Base-by-base conservation (phyloP, 2,329 filamentous ascomycete genomes). In the Cercospora citrullina region DNA sequence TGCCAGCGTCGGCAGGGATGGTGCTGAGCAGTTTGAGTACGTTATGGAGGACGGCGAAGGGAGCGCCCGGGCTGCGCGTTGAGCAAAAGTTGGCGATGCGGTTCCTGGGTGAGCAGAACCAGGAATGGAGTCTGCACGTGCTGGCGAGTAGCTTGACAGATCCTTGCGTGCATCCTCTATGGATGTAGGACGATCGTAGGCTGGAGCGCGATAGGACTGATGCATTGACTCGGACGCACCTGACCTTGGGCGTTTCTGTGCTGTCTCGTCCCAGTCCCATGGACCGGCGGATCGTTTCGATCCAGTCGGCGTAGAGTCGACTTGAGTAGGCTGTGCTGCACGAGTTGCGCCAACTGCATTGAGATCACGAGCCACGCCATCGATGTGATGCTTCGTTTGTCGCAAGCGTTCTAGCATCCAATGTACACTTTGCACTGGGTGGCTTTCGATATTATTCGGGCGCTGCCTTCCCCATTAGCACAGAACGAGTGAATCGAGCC, bases 21-120 rank as follows among this genome's bases (percentile, higher is more conserved):
- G 63, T 23, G 67, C 68, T 16, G 61, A 67, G 51, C 69, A 68
- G n/a, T 53, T 63, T 16, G 70, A 65, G 60, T 73, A 71, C 12
- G 69, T 72, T n/a, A 73, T 23, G 3, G 74, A 74, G 9, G 74
- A 74, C 12, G 75, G 75, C 10, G 75, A 76, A 18, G 73, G 75
- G n/a, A 74, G 57, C 5, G 71, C 66, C 16, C 72, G 68, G 1
- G 63, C 48, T 21, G 60, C 62, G 23, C 66, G 68, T 31, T 55
- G 68, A 9, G 63, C 53, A 21, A 64, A 57, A 1, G 39, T 65
- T 10, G 75, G 75, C 21, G 74, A 75, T 18, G 51, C 61, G 21
- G 67, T 66, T n/a, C 69, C 55, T 28, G 72, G 70, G 63, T 72
- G 64, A 23, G 70, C 73, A 12, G 73, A 74, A n/a, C 64, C 62